Percentiles rank a stretch among this genome's conserved stretches.
Evolutionary conservation across 1,284 basidiomycete species (phyloP).

Genomic region (Tilletia horrida): DNA sequence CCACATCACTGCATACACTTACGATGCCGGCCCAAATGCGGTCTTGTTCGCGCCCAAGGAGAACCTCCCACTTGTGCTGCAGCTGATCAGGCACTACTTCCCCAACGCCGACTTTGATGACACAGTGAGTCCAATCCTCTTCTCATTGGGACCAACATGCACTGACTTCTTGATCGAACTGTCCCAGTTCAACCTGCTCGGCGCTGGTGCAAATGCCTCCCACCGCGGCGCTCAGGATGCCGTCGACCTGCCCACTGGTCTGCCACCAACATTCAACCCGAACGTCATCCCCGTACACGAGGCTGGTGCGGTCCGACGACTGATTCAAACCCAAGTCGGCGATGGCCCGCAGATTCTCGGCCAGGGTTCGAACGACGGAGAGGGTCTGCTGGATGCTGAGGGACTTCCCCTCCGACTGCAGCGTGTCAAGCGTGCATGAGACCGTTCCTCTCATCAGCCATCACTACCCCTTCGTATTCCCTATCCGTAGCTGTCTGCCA

Average conservation of each 20-base stretch:
- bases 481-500: not conserved
- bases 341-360: conserved; percentile 50
- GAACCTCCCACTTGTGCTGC: conserved; percentile 39
- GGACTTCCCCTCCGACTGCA: conserved; percentile 46
- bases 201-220: conserved; percentile 40
- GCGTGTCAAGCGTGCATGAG: conserved; percentile 40
- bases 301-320: conserved; percentile 45
- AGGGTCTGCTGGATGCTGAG: conserved; percentile 23
- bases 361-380: conserved; percentile 25
- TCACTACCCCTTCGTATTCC: not conserved
- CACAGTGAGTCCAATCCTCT: conserved; percentile 34
- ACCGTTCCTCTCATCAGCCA: not conserved
- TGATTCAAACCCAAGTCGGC: conserved; percentile 54
- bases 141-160: not conserved
- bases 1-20: conserved; percentile 89
- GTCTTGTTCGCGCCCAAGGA: conserved; percentile 83
- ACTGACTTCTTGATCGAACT: not conserved
- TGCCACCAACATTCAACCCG: conserved; percentile 44
- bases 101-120: conserved; percentile 54
- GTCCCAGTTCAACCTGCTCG: conserved; percentile 43
- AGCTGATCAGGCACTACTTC: conserved; percentile 52
- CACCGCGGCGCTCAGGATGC: conserved; percentile 42
- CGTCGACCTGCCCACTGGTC: conserved; percentile 30
- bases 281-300: conserved; percentile 51
- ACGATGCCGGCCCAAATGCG: conserved; percentile 96